These are phyloP conservation scores for Diversispora epigaea DNA, from an alignment of 192 early-diverging fungal species.

Conservation along the genomic window DNA sequence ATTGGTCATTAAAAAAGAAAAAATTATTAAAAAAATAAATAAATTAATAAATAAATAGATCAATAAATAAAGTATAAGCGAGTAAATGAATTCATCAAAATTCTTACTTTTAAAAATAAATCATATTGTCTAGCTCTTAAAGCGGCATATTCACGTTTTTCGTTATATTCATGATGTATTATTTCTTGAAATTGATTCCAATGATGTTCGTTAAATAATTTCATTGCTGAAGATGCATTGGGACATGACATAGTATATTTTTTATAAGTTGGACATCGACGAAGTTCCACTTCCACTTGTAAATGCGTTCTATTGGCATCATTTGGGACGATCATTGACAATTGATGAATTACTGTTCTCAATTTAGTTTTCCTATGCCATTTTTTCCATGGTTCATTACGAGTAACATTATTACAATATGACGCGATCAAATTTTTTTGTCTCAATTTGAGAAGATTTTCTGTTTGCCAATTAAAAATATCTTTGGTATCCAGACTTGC, in stretches of 20 bases:
- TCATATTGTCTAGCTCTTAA: conserved; percentile 4
- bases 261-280: conserved; percentile 7
- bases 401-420: not conserved
- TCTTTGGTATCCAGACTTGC: not conserved
- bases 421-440: not conserved
- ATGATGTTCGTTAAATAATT: conserved; percentile 4
- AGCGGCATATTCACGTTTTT: not conserved
- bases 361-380: not conserved
- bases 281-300: conserved; percentile 7
- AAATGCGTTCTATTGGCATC: not conserved
- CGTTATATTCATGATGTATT: conserved; percentile 4
- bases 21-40: too few relatives aligned
- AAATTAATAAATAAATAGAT: too few relatives aligned
- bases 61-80: too few relatives aligned
- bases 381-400: not conserved
- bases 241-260: not conserved
- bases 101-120: conserved; percentile 5
- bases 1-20: not conserved
- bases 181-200: not conserved
- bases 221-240: not conserved
- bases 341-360: not conserved
- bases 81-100: not conserved
- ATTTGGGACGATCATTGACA: conserved; percentile 2
- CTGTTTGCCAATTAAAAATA: not conserved
- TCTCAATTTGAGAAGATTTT: not conserved